Evolutionary conservation across 2,329 filamentous ascomycete genomes (phyloP).

Genomic region (Neurospora sp.): DNA sequence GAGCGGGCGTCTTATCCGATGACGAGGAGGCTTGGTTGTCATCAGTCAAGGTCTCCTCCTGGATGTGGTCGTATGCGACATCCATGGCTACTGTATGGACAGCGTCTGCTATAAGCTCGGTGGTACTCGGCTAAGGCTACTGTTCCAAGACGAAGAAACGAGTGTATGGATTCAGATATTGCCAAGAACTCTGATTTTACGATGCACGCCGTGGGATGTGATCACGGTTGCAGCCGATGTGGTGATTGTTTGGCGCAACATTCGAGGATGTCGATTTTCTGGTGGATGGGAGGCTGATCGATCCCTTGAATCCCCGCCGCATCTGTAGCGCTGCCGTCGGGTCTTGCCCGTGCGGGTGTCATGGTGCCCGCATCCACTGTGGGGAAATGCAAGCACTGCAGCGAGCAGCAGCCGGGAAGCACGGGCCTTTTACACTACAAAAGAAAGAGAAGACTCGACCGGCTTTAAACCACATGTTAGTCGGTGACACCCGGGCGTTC

Average conservation of each 20-base stretch:
- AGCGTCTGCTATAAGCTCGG: background rate
- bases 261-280: background rate
- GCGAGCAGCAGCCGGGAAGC: background rate
- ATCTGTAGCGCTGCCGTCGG: background rate
- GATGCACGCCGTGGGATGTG: background rate
- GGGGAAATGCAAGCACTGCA: background rate
- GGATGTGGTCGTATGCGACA: slow-evolving; percentile 93
- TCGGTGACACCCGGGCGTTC: background rate
- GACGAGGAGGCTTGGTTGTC: slow-evolving; percentile 36
- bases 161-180: background rate
- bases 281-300: background rate
- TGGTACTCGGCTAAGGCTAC: background rate
- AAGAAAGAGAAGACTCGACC: background rate
- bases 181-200: background rate
- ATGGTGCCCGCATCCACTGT: background rate
- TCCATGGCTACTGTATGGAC: slow-evolving; percentile 54
- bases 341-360: background rate
- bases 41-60: slow-evolving; percentile 65
- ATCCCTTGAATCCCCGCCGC: background rate
- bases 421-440: background rate
- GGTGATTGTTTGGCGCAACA: background rate
- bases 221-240: background rate
- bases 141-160: background rate
- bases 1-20: slow-evolving; percentile 30
- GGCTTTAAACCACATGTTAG: background rate